phyloP scores from a whole-genome alignment of 192 early-diverging fungal species.

The Backusella australiensis region DNA sequence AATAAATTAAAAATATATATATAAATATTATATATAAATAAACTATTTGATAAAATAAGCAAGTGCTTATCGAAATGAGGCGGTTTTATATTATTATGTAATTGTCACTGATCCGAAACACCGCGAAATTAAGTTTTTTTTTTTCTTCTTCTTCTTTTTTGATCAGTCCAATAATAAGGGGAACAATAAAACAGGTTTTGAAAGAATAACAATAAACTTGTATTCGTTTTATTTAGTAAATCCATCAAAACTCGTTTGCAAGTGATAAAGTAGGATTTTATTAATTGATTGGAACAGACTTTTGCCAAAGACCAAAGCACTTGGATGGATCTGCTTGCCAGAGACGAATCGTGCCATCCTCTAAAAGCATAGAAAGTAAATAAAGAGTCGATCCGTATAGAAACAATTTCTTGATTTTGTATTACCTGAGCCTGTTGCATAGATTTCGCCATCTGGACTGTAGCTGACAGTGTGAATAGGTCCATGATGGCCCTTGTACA shows the following conservation, averaged over 20 bases:
- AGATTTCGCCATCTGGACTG: slow-evolving; percentile 89
- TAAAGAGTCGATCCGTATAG: neutral
- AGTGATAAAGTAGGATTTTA: neutral
- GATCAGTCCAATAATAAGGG: too few species aligned
- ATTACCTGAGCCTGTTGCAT: slow-evolving; percentile 78
- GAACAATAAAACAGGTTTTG: too few species aligned
- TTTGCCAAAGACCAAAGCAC: slow-evolving; percentile 83
- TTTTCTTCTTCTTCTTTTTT: too few species aligned
- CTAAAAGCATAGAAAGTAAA: slow-evolving; percentile 26
- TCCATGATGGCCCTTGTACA: slow-evolving; percentile 91
- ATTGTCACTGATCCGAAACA: too few species aligned
- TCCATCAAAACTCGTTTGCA: neutral
- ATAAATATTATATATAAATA: too few species aligned
- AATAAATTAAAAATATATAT: too few species aligned
- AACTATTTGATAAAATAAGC: too few species aligned
- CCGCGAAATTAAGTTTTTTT: too few species aligned
- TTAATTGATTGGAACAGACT: slow-evolving; percentile 3
- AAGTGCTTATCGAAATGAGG: too few species aligned
- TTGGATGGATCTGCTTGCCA: slow-evolving; percentile 87
- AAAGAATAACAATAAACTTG: too few species aligned
- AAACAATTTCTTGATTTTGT: neutral
- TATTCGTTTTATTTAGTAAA: neutral
- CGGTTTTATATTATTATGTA: too few species aligned
- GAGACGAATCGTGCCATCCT: slow-evolving; percentile 89
- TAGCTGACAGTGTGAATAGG: slow-evolving; percentile 87